Evolutionary conservation across 495 filamentous ascomycete genomes (phyloP).

Genomic region (Chaetomium cochliodes): DNA sequence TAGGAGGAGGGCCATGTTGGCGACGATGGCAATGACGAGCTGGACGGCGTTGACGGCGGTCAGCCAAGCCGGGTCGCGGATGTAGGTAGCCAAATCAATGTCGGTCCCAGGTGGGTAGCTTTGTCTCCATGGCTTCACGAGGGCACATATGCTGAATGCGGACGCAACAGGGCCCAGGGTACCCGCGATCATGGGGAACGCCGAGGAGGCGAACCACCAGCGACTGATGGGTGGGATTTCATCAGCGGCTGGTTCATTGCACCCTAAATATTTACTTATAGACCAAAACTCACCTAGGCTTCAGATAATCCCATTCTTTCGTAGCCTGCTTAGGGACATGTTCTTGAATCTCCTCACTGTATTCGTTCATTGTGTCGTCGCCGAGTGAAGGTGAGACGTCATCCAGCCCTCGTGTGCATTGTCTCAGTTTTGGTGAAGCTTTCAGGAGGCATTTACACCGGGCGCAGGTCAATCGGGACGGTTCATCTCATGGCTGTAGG

Average conservation of each 20-base stretch:
- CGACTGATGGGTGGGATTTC: constrained; percentile 42
- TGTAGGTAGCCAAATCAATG: constrained; percentile 48
- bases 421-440: no score
- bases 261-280: neutral
- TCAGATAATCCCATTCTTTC: constrained; percentile 46
- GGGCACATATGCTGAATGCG: constrained; percentile 75
- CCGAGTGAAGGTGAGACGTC: no score
- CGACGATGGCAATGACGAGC: constrained; percentile 63
- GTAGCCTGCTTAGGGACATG: constrained; percentile 27
- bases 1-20: constrained; percentile 71
- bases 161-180: constrained; percentile 81
- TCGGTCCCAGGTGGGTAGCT: constrained; percentile 52
- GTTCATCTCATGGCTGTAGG: neutral
- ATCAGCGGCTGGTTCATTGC: neutral
- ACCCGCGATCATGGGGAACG: constrained; percentile 76
- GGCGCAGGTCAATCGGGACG: neutral
- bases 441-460: neutral
- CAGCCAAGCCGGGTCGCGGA: constrained; percentile 72
- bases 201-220: constrained; percentile 87
- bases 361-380: constrained; percentile 33
- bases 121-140: constrained; percentile 72
- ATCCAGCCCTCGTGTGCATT: no score
- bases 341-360: constrained; percentile 32
- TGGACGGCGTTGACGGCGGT: constrained; percentile 71
- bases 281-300: constrained; percentile 50